Evolutionary conservation across 352 stramenopile species (phyloP).

Genomic region (Detonula confervacea): DNA sequence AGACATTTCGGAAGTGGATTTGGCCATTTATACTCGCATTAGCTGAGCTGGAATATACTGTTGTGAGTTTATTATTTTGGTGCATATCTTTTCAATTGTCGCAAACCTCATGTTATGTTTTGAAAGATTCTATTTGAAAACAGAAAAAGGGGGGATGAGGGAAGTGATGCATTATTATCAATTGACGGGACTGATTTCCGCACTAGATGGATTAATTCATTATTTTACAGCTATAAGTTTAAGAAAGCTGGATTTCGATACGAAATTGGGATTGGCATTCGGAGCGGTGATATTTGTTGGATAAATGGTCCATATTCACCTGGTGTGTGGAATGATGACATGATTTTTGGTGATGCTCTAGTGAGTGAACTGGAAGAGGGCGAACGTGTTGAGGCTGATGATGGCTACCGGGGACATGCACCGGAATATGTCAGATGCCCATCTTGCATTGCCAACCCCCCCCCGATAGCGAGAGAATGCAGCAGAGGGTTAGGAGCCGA

Average conservation of each 20-base stretch:
- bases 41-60: constrained; percentile 26
- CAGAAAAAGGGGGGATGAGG: constrained; percentile 2
- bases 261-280: constrained; percentile 52
- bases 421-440: constrained; percentile 5
- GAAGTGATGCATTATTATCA: constrained; percentile 36
- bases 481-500: constrained; percentile 8
- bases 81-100: not conserved
- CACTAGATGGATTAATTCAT: constrained; percentile 22
- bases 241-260: constrained; percentile 52
- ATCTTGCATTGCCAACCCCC: not conserved
- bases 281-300: constrained; percentile 55
- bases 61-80: constrained; percentile 14
- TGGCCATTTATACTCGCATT: constrained; percentile 35
- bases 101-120: constrained; percentile 6
- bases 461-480: not conserved
- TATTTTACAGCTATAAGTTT: constrained; percentile 54
- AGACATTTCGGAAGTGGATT: constrained; percentile 44
- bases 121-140: constrained; percentile 40
- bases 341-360: constrained; percentile 26
- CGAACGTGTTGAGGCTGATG: constrained; percentile 29
- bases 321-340: constrained; percentile 20
- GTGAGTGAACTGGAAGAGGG: not conserved
- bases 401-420: not conserved
- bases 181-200: constrained; percentile 52
- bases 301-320: constrained; percentile 34